Evolutionary conservation across 2,329 filamentous ascomycete species (phyloP).

Genomic region (Fonsecaea monophora): DNA sequence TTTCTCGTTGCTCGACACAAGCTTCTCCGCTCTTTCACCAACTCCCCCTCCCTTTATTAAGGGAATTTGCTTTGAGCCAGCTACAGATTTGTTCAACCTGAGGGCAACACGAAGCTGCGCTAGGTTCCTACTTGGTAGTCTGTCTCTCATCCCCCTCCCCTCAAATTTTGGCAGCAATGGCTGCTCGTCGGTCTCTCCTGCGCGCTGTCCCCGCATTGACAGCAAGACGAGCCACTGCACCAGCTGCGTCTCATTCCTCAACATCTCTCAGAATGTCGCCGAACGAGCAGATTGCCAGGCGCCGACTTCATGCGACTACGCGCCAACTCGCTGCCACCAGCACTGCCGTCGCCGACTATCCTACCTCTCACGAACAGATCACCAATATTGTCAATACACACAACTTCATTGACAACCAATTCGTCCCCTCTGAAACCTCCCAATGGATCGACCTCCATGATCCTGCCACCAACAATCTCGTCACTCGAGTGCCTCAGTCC

Average conservation of each 20-base stretch:
- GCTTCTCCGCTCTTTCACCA: conserved; percentile 4
- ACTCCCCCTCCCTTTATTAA: neutral
- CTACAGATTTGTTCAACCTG: neutral
- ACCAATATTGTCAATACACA: conserved; percentile 62
- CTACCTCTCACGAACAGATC: conserved; percentile 65
- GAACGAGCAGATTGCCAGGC: conserved; percentile 34
- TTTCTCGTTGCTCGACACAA: neutral
- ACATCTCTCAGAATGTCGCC: conserved; percentile 38
- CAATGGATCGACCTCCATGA: conserved; percentile 71
- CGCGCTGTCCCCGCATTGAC: conserved; percentile 39
- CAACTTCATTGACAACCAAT: conserved; percentile 71
- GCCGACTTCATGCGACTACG: conserved; percentile 61
- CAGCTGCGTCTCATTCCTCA: conserved; percentile 27
- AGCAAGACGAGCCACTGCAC: conserved; percentile 29
- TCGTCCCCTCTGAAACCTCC: conserved; percentile 63
- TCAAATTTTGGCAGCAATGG: conserved; percentile 28
- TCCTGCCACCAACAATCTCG: conserved; percentile 70
- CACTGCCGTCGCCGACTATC: conserved; percentile 59
- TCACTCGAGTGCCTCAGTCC: conserved; percentile 69
- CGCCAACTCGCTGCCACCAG: conserved; percentile 60
- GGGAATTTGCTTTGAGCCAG: neutral
- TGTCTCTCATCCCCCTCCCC: neutral
- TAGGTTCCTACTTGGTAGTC: neutral
- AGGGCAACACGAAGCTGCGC: neutral
- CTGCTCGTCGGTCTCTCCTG: conserved; percentile 34